Percentiles rank a stretch among this genome's conserved stretches.
Conservation (phyloP, 768 basidiomycete genomes). For the Leucocoprinus birnbaumii region DNA sequence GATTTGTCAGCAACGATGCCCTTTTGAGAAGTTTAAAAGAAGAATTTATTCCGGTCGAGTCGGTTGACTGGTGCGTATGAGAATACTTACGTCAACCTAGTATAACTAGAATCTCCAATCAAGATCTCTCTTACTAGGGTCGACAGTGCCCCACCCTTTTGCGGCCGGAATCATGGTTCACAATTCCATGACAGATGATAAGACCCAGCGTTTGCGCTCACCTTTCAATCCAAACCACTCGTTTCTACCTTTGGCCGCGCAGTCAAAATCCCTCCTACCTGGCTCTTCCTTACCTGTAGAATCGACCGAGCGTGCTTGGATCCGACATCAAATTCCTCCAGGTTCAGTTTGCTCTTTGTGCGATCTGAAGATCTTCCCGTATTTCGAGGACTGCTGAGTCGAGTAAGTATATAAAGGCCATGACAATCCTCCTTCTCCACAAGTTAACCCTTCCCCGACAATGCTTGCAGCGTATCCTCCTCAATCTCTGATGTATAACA, state of each 20-base stretch:
- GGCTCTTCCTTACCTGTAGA: slow-evolving; percentile 8
- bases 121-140: slow-evolving; percentile 2
- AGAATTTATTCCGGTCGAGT: slow-evolving; percentile 1
- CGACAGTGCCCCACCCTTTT: neutral
- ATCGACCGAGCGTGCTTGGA: slow-evolving; percentile 2
- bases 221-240: slow-evolving; percentile 8
- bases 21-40: neutral
- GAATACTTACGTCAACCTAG: slow-evolving; percentile 8
- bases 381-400: slow-evolving; percentile 5
- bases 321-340: slow-evolving; percentile 7
- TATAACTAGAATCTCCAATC: slow-evolving; percentile 5
- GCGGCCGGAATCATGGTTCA: slow-evolving; percentile 7
- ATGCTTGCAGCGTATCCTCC: slow-evolving; percentile 9
- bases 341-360: slow-evolving; percentile 7
- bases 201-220: neutral
- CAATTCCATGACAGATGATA: slow-evolving; percentile 3
- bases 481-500: slow-evolving; percentile 5
- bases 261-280: slow-evolving; percentile 3
- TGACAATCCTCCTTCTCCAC: slow-evolving; percentile 1
- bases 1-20: neutral
- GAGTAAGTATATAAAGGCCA: slow-evolving; percentile 11
- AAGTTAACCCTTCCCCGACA: slow-evolving; percentile 3
- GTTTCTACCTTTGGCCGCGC: slow-evolving; percentile 8
- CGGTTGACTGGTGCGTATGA: neutral
- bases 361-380: slow-evolving; percentile 8